phyloP scores from a whole-genome alignment of 768 basidiomycete species.

The Suillus tomentosus region DNA sequence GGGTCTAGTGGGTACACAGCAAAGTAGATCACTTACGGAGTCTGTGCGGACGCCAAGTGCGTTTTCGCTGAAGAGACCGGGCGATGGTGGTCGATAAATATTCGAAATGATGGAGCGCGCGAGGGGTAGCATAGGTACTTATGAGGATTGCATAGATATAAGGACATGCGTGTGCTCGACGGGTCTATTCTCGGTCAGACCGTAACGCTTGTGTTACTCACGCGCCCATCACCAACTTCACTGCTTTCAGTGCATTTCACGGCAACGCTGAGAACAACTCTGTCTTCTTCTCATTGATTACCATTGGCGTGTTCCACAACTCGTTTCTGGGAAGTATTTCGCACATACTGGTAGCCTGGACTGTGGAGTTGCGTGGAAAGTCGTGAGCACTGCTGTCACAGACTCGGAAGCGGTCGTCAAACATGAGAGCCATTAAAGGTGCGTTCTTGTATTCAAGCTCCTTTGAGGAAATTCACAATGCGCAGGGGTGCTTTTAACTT shows the following conservation, averaged over 20 bases:
- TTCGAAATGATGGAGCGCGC: conserved; percentile 10
- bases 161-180: conserved; percentile 1
- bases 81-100: conserved; percentile 5
- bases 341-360: too few species aligned
- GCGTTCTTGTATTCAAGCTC: conserved; percentile 19
- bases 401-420: background rate
- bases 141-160: conserved; percentile 5
- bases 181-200: background rate
- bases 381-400: background rate
- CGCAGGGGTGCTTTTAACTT: conserved; percentile 66
- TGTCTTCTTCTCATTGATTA: conserved; percentile 21
- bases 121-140: conserved; percentile 15
- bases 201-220: background rate
- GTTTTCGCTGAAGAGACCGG: conserved; percentile 15
- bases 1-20: background rate
- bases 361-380: background rate
- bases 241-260: conserved; percentile 13
- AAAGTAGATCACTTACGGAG: conserved; percentile 20
- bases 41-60: conserved; percentile 16
- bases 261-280: conserved; percentile 15
- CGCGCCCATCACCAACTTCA: conserved; percentile 14
- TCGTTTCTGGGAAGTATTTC: conserved; percentile 10
- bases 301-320: background rate
- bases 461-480: conserved; percentile 11
- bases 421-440: conserved; percentile 71